Conservation (phyloP, 2,329 filamentous ascomycete species). For the Aspergillus hiratsukae region DNA sequence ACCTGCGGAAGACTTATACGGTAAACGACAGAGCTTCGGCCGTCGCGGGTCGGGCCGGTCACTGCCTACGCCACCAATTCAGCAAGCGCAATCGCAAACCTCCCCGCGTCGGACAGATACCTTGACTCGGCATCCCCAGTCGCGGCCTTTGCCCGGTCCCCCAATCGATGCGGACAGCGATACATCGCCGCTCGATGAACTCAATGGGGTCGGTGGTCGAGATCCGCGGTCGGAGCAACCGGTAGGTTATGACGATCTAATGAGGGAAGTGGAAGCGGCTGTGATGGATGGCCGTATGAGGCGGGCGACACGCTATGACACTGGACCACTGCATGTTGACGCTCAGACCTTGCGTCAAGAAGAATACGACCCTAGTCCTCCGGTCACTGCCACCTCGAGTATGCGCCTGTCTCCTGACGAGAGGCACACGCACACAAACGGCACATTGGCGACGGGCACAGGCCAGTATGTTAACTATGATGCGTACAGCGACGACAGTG, state of each 20-base stretch:
- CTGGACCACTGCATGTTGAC: constrained; percentile 20
- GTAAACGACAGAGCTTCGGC: constrained; percentile 23
- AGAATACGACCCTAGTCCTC: constrained; percentile 7
- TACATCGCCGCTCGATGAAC: constrained; percentile 12
- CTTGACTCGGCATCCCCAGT: constrained; percentile 52
- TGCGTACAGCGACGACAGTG: constrained; percentile 68
- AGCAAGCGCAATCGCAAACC: constrained; percentile 47
- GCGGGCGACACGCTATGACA: constrained; percentile 21
- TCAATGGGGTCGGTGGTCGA: constrained; percentile 20
- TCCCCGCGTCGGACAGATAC: constrained; percentile 51
- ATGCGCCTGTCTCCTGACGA: constrained; percentile 40
- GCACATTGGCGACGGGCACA: constrained; percentile 41
- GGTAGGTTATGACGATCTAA: constrained; percentile 52
- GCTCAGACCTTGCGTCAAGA: constrained; percentile 12
- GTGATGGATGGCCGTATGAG: constrained; percentile 37
- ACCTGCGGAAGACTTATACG: constrained; percentile 22
- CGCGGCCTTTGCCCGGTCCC: constrained; percentile 56
- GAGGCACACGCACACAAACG: constrained; percentile 47
- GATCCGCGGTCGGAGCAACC: constrained; percentile 37
- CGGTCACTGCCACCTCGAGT: constrained; percentile 9
- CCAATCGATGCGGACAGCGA: constrained; percentile 44
- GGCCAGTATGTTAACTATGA: constrained; percentile 45
- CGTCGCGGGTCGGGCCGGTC: constrained; percentile 34
- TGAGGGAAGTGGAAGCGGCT: constrained; percentile 54
- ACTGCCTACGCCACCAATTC: constrained; percentile 46